Conservation (phyloP, 1,139 yeast genomes). For the Geotrichum armillariae region DNA sequence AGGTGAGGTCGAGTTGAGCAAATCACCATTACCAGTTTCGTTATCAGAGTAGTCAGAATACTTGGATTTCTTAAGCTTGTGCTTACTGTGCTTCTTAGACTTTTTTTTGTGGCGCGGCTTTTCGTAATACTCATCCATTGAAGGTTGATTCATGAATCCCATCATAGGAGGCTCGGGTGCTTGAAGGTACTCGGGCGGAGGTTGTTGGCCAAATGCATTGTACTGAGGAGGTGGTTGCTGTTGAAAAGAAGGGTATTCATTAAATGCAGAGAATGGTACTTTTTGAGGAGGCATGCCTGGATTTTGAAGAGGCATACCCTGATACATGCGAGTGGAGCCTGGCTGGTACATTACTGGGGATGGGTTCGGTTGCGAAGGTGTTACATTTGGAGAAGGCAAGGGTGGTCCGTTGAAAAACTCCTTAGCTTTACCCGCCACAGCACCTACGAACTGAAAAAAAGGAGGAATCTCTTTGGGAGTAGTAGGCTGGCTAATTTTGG, state of each 20-base stretch:
- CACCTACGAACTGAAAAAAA: conserved; percentile 16
- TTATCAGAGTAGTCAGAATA: neutral
- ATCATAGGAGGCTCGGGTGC: neutral
- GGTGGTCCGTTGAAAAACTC: conserved; percentile 10
- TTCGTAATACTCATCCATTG: neutral
- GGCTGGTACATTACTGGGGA: neutral
- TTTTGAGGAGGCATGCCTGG: neutral
- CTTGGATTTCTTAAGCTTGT: neutral
- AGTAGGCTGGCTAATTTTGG: neutral
- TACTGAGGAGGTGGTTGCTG: neutral
- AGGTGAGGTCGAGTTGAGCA: neutral
- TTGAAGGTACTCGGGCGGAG: neutral
- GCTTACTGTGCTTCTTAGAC: neutral
- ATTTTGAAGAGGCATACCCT: neutral
- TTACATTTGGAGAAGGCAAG: neutral
- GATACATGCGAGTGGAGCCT: neutral
- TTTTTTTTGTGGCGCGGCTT: neutral
- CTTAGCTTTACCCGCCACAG: conserved; percentile 16
- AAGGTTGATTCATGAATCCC: neutral
- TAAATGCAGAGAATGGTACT: neutral
- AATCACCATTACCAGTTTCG: neutral
- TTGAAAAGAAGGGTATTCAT: neutral
- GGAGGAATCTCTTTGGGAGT: conserved; percentile 12
- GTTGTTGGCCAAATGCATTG: neutral
- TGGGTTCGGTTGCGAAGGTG: neutral